Conservation (phyloP, 2,329 filamentous ascomycete species). For the Davidsoniella neocaledoniae region DNA sequence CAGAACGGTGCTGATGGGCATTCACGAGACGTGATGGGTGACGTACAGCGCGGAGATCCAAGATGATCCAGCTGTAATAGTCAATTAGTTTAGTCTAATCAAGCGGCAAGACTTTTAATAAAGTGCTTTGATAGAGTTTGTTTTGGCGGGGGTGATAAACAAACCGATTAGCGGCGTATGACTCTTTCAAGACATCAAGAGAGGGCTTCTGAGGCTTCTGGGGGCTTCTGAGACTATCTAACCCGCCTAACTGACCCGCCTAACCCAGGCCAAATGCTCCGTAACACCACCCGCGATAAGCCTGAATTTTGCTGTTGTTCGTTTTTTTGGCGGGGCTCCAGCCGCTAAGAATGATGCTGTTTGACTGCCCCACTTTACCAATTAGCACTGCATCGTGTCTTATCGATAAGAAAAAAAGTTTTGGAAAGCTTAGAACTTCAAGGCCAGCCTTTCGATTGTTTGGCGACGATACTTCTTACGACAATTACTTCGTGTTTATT, state of each 20-base stretch:
- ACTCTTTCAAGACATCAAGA: background rate
- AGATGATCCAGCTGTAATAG: no score
- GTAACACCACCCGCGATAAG: no score
- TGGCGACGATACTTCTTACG: background rate
- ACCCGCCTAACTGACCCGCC: no score
- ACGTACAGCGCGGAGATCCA: conserved; percentile 1
- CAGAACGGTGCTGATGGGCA: conserved; percentile 1
- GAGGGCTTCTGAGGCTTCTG: no score
- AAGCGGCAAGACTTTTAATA: no score
- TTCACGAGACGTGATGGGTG: conserved; percentile 3
- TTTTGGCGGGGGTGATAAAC: no score
- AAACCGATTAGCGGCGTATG: background rate
- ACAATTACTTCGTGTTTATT: background rate
- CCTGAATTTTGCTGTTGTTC: no score
- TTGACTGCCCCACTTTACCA: background rate
- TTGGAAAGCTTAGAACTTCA: background rate
- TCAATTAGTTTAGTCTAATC: no score
- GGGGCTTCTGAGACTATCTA: no score
- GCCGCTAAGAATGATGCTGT: background rate
- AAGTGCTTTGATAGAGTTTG: no score
- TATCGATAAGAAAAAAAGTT: conserved; percentile 13
- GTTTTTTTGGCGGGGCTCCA: no score
- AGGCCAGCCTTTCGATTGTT: background rate
- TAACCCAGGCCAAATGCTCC: no score
- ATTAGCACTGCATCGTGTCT: background rate